Evolutionary conservation across 2,329 filamentous ascomycete species (phyloP).

Genomic region (Davidsoniella virescens): DNA sequence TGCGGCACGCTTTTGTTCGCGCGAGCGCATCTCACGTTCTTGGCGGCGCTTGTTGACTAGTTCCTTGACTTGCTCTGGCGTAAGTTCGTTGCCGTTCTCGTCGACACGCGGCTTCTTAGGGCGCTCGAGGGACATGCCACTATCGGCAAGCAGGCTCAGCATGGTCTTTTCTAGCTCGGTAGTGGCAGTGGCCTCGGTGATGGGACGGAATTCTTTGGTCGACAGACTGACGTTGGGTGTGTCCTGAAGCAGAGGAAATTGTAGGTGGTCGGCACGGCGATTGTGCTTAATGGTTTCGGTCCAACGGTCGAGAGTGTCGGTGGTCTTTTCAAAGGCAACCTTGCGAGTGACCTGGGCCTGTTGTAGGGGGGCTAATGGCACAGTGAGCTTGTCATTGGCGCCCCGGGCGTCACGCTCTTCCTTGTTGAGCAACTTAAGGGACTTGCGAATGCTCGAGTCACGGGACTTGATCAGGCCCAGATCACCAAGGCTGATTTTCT

Average conservation of each 20-base stretch:
- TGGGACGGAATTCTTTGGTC: conserved; percentile 47
- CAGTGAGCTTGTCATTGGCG: conserved; percentile 50
- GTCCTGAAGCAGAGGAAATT: conserved; percentile 69
- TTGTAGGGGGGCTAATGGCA: conserved; percentile 69
- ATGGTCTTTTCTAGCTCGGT: conserved; percentile 79
- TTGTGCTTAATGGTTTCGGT: conserved; percentile 91
- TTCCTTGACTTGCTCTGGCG: conserved; percentile 56
- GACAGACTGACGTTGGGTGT: conserved; percentile 43
- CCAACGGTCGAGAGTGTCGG: conserved; percentile 81
- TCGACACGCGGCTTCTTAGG: conserved; percentile 26
- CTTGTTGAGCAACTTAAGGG: conserved; percentile 57
- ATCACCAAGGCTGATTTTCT: conserved; percentile 58
- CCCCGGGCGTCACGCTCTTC: conserved; percentile 35
- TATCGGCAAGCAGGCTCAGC: conserved; percentile 76
- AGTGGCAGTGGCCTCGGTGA: conserved; percentile 45
- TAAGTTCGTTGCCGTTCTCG: conserved; percentile 38
- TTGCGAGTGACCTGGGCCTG: conserved; percentile 71
- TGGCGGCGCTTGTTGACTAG: conserved; percentile 59
- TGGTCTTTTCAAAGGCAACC: conserved; percentile 78
- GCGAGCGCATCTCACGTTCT: conserved; percentile 69
- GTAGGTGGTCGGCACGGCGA: conserved; percentile 73
- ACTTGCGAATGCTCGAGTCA: conserved; percentile 61
- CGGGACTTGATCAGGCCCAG: conserved; percentile 54
- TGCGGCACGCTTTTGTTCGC: conserved; percentile 75
- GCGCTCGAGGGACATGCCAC: conserved; percentile 48